These are phyloP conservation scores for Xylogone sp. DNA, from an alignment of 2,329 filamentous ascomycete genomes.

Conservation along the genomic window DNA sequence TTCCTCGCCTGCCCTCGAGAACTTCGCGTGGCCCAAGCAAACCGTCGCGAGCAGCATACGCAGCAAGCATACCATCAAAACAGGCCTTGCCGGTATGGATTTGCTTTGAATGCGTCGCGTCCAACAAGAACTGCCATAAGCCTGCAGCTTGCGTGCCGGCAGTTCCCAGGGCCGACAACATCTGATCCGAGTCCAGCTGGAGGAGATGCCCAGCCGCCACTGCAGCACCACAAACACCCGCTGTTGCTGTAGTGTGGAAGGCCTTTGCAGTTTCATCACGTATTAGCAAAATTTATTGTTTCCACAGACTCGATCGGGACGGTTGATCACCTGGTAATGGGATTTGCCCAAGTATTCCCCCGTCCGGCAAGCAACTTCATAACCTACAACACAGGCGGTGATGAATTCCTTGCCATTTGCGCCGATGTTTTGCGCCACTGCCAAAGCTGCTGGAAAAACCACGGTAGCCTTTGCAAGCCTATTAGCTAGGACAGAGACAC, in stretches of 20 bases:
- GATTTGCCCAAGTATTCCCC: constrained; percentile 27
- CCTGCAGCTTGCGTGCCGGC: constrained; percentile 30
- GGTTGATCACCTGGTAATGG: constrained; percentile 30
- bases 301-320: too few species aligned
- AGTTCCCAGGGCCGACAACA: constrained; percentile 26
- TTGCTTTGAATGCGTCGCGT: constrained; percentile 29
- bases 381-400: constrained; percentile 28
- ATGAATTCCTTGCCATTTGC: constrained; percentile 27
- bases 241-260: constrained; percentile 2
- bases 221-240: constrained; percentile 9
- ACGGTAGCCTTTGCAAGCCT: constrained; percentile 23
- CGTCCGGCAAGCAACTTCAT: constrained; percentile 27
- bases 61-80: constrained; percentile 29
- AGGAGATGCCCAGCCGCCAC: constrained; percentile 24
- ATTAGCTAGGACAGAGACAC: constrained; percentile 3
- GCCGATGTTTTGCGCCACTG: constrained; percentile 26
- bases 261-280: background rate
- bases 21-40: constrained; percentile 26
- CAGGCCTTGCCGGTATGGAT: constrained; percentile 29
- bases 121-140: constrained; percentile 28
- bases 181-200: constrained; percentile 18
- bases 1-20: background rate
- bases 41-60: constrained; percentile 24
- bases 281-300: too few species aligned
- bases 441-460: constrained; percentile 25